A percentile compares a stretch with the other conserved stretches of the same genome.
These are phyloP conservation scores for Xylariaceae sp. DNA, from an alignment of 2,329 filamentous ascomycete species.

Conservation along the genomic window DNA sequence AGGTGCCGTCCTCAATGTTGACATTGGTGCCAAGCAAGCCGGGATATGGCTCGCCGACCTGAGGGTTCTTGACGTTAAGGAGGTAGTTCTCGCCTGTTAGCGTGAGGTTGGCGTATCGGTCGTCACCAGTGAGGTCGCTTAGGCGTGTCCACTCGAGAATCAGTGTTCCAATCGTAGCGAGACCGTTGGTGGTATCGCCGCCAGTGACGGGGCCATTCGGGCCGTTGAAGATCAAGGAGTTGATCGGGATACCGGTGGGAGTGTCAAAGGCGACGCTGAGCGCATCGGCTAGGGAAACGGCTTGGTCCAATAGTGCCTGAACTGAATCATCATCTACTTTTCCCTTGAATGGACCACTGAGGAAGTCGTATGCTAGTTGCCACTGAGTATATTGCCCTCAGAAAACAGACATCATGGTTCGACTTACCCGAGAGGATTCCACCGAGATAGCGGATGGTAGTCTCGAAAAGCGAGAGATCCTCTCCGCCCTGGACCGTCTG, in stretches of 20 bases:
- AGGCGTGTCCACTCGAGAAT: conserved; percentile 81
- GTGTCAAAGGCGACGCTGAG: conserved; percentile 77
- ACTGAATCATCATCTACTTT: conserved; percentile 47
- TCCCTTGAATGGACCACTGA: conserved; percentile 58
- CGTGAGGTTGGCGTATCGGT: conserved; percentile 59
- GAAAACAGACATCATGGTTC: neutral
- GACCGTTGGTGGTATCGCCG: conserved; percentile 53
- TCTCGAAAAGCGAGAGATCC: conserved; percentile 75
- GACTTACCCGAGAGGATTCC: conserved; percentile 66
- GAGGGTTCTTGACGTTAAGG: conserved; percentile 55
- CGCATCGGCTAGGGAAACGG: conserved; percentile 62
- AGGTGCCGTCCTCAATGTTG: conserved; percentile 58
- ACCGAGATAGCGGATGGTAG: conserved; percentile 81
- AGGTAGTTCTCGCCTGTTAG: conserved; percentile 67
- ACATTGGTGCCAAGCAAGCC: conserved; percentile 68
- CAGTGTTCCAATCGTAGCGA: conserved; percentile 72
- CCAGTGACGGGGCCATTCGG: conserved; percentile 18
- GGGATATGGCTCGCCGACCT: conserved; percentile 64
- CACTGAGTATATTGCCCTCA: conserved; percentile 14
- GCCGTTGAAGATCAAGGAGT: conserved; percentile 49
- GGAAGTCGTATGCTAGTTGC: conserved; percentile 57
- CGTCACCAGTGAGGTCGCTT: conserved; percentile 66
- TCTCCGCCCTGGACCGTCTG: conserved; percentile 44
- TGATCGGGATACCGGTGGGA: conserved; percentile 66
- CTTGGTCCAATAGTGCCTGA: conserved; percentile 59